These are phyloP conservation scores for Colletotrichum tofieldiae DNA, from an alignment of 2,329 filamentous ascomycete genomes.

Conservation along the genomic window DNA sequence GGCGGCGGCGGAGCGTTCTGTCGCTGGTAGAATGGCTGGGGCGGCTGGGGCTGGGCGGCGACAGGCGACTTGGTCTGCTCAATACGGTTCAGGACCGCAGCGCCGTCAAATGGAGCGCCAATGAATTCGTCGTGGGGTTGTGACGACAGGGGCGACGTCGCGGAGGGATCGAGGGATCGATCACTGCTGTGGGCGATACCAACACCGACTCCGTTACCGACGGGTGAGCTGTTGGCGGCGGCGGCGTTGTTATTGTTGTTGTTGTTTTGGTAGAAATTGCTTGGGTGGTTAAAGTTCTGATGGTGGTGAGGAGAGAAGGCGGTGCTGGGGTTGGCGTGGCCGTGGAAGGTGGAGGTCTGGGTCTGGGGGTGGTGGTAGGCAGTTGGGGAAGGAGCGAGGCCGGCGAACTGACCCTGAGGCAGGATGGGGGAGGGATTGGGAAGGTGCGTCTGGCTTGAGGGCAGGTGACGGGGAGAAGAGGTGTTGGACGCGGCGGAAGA, in stretches of 20 bases:
- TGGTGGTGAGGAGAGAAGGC: conserved; percentile 75
- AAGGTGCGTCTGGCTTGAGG: conserved; percentile 53
- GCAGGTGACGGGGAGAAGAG: conserved; percentile 64
- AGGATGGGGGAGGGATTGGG: conserved; percentile 65
- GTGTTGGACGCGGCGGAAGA: conserved; percentile 56
- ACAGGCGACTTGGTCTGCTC: conserved; percentile 65
- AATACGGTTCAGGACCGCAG: conserved; percentile 73
- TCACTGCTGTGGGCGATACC: conserved; percentile 44
- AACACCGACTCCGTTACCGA: conserved; percentile 45
- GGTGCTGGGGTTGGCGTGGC: conserved; percentile 82
- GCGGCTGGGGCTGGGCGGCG: conserved; percentile 43
- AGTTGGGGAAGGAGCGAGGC: conserved; percentile 40
- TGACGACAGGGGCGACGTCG: conserved; percentile 54
- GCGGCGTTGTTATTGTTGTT: conserved; percentile 39
- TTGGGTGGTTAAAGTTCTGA: conserved; percentile 33
- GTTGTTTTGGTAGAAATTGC: conserved; percentile 34
- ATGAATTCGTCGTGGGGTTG: conserved; percentile 71
- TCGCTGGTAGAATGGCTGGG: conserved; percentile 49
- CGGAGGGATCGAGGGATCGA: conserved; percentile 53
- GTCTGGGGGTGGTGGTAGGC: conserved; percentile 47
- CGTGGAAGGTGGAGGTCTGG: conserved; percentile 48
- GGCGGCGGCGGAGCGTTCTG: conserved; percentile 47
- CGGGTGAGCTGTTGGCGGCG: conserved; percentile 45
- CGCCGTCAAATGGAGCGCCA: conserved; percentile 77
- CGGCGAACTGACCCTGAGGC: conserved; percentile 62